phyloP scores from a whole-genome alignment of 805 yeast genomes.

The Saccharomycopsis fibuligera region DNA sequence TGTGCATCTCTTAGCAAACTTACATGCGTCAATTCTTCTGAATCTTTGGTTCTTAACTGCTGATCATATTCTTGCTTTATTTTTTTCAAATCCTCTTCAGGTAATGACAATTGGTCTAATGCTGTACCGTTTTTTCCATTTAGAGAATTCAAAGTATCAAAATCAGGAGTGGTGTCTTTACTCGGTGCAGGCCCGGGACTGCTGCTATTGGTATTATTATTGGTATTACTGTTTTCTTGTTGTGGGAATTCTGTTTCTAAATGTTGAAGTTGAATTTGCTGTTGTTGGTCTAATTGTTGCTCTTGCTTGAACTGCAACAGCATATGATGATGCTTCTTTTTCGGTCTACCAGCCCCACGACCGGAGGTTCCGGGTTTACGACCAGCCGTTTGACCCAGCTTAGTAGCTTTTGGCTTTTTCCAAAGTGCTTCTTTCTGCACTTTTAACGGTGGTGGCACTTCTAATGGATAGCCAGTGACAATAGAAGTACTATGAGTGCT shows the following conservation, averaged over 20 bases:
- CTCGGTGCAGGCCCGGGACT: no score
- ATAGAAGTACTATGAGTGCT: conserved; percentile 4
- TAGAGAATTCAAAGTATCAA: no score
- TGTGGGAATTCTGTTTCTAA: no score
- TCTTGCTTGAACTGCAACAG: no score
- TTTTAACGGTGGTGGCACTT: conserved; percentile 12
- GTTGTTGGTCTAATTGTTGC: no score
- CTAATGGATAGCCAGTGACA: conserved; percentile 19
- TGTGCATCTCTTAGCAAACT: conserved; percentile 1
- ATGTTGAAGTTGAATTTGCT: no score
- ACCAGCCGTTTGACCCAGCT: background rate
- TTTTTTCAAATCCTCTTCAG: no score
- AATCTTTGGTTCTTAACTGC: background rate
- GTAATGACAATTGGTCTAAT: no score
- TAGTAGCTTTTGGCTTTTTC: conserved; percentile 7
- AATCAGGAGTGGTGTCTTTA: background rate
- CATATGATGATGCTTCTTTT: background rate
- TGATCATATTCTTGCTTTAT: background rate
- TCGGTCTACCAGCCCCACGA: background rate
- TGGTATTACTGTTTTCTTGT: no score
- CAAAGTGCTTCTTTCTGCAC: conserved; percentile 12
- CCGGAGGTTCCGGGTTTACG: background rate
- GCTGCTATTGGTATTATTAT: no score
- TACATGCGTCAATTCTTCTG: background rate
- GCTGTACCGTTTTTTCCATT: no score